These are phyloP conservation scores for Casaregolazyma suthepensis DNA, from an alignment of 1,139 yeast genomes.

Conservation along the genomic window DNA sequence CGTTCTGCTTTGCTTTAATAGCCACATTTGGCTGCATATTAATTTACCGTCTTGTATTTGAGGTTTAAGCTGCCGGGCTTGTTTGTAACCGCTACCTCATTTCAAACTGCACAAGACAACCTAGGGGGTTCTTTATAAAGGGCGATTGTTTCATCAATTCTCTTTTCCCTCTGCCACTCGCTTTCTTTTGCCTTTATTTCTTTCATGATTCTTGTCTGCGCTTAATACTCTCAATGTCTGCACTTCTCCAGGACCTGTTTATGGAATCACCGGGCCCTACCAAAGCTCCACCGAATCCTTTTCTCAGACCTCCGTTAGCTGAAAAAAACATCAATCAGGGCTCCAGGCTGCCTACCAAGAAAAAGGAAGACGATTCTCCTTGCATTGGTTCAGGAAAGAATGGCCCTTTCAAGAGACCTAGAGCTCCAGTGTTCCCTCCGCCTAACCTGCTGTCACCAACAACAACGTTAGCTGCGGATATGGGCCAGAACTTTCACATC, in stretches of 20 bases:
- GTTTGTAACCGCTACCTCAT: not conserved
- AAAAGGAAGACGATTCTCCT: slow-evolving; percentile 3
- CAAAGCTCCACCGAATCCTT: slow-evolving; percentile 1
- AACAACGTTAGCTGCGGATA: slow-evolving; percentile 42
- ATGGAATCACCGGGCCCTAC: slow-evolving; percentile 1
- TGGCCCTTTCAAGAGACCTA: not conserved
- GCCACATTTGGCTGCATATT: not conserved
- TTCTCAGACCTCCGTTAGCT: slow-evolving; percentile 6
- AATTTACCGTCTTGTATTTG: not conserved
- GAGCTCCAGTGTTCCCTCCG: slow-evolving; percentile 13
- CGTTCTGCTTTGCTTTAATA: not conserved
- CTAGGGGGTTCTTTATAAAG: not conserved
- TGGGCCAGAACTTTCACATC: slow-evolving; percentile 43
- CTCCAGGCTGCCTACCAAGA: not conserved
- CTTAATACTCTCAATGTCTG: not conserved
- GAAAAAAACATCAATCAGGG: slow-evolving; percentile 1
- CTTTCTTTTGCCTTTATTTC: not conserved
- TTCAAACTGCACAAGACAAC: not conserved
- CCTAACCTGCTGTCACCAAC: slow-evolving; percentile 33
- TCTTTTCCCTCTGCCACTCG: not conserved
- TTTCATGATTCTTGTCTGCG: not conserved
- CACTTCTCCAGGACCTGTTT: slow-evolving; percentile 5
- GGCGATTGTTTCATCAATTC: not conserved
- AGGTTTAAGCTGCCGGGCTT: not conserved
- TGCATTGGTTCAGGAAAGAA: slow-evolving; percentile 2